Evolutionary conservation across 257 asterid species (phyloP).

Genomic region (Plectranthus barbatus): DNA sequence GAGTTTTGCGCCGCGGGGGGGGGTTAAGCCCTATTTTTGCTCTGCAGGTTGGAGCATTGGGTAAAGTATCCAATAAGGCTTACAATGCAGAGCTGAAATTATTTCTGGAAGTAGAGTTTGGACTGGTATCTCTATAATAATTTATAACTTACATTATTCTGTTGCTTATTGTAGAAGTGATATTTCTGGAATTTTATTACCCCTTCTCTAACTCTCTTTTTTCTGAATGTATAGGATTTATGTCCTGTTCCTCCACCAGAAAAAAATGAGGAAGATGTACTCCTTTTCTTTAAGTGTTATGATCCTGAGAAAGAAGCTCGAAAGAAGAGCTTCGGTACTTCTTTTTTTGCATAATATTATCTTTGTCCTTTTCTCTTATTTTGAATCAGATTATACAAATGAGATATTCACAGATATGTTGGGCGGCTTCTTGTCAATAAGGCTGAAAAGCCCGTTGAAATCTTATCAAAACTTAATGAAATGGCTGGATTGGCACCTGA

Average conservation of each 20-base stretch:
- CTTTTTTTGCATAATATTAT: not conserved
- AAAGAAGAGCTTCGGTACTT: conserved; percentile 85
- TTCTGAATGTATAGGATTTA: conserved; percentile 43
- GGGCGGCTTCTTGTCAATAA: conserved; percentile 81
- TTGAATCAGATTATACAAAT: not conserved
- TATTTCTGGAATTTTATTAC: not conserved
- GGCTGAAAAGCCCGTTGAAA: conserved; percentile 67
- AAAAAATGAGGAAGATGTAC: conserved; percentile 69
- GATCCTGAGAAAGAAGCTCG: too few species aligned
- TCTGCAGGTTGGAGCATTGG: conserved; percentile 80
- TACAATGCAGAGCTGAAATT: conserved; percentile 80
- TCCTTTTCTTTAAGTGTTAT: conserved; percentile 82
- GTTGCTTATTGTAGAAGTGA: not conserved
- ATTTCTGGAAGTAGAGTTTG: conserved; percentile 74
- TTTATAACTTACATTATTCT: not conserved
- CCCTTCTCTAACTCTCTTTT: not conserved
- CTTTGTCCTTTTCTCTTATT: not conserved
- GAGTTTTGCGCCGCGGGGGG: not conserved
- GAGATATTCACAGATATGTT: conserved; percentile 48
- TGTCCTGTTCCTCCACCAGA: conserved; percentile 65
- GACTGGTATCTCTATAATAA: conserved; percentile 40
- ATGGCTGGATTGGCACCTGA: conserved; percentile 89
- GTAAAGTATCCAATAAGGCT: conserved; percentile 74
- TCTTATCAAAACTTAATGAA: conserved; percentile 57
- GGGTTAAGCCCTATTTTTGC: conserved; percentile 4